A percentile compares a stretch with the other conserved stretches of the same genome.
Conservation (phyloP, 805 yeast species). For the Candida montana region DNA sequence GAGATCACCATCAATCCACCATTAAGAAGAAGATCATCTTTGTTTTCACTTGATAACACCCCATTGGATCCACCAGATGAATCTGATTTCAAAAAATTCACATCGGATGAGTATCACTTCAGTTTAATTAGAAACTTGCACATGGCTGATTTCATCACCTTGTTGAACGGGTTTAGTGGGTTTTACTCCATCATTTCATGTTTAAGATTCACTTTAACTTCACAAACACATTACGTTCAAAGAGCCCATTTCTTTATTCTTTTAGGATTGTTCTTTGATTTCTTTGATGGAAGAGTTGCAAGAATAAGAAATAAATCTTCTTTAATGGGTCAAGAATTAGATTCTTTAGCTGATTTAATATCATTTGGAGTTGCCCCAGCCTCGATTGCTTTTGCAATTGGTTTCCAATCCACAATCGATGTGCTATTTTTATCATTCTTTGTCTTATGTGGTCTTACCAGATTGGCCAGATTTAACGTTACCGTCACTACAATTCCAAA, state of each 20-base stretch:
- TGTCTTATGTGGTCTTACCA: slow-evolving; percentile 88
- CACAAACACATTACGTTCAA: slow-evolving; percentile 64
- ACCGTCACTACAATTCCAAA: slow-evolving; percentile 91
- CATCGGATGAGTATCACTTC: slow-evolving; percentile 79
- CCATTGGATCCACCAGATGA: slow-evolving; percentile 75
- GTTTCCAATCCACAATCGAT: slow-evolving; percentile 81
- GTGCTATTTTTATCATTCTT: slow-evolving; percentile 71
- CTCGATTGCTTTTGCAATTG: slow-evolving; percentile 83
- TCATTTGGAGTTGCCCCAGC: slow-evolving; percentile 97
- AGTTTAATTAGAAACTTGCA: slow-evolving; percentile 83
- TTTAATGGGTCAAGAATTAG: slow-evolving; percentile 95
- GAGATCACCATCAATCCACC: slow-evolving; percentile 15
- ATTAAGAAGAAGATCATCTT: slow-evolving; percentile 44
- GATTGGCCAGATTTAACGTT: slow-evolving; percentile 93
- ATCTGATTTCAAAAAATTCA: slow-evolving; percentile 70
- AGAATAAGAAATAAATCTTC: slow-evolving; percentile 88
- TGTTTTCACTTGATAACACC: slow-evolving; percentile 36
- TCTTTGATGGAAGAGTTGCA: slow-evolving; percentile 96
- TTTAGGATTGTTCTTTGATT: slow-evolving; percentile 92
- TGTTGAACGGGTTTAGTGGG: slow-evolving; percentile 91
- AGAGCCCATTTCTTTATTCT: slow-evolving; percentile 86
- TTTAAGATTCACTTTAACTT: slow-evolving; percentile 70
- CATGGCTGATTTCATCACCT: slow-evolving; percentile 93
- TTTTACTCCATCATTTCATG: slow-evolving; percentile 87
- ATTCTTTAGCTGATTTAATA: slow-evolving; percentile 90